Base-by-base conservation (phyloP, 257 asterid species). In the Solanum megistacrolobum region DNA sequence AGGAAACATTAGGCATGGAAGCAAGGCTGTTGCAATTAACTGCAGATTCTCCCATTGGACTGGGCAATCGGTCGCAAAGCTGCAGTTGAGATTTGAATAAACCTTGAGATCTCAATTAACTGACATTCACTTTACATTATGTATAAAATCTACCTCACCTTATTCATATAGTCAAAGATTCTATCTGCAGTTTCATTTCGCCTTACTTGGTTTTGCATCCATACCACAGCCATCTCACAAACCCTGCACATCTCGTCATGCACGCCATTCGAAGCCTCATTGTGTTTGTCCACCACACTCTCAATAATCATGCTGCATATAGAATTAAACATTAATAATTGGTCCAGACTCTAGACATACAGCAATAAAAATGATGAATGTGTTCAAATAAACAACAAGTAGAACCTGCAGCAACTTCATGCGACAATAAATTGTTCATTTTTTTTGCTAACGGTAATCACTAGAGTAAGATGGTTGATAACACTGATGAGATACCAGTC, bases 21-120 rank as follows among this genome's bases (percentile, higher is more conserved):
- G 95, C 90, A 89, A 96, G 91, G 86, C 65, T 72, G 43, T 31
- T 86, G 90, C 98, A 96, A 88, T 94, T 97, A 32, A 96, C 96
- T 83, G 95, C 88, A 38, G 98, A 94, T 90, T 96, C 98, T 78
- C 98, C 98, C 93, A 91, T 93, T 29, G 98, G 98, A 89, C 96
- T 96, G n/a, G 98, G 98, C 68, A 96, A 85, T n/a, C 92, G 91
- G 32, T 96, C 96, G 86, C 98, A 96, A 74, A 96, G 98, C 98
- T 94, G 92, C 86, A 90, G 78, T 74, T 69, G 46, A 82, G 38
- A 85, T 43, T 88, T 48, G 23, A 25, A 58, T 29, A 29, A 48
- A 82, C 46, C 83, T 66, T 89, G 86, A 92, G 88, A 69, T 29
- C 46, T 58, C n/a, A 32, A 38, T 46, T 23, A 38, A 60, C 52